Base-by-base conservation (phyloP, 2,329 filamentous ascomycete species). In the Orbilia quercus region DNA sequence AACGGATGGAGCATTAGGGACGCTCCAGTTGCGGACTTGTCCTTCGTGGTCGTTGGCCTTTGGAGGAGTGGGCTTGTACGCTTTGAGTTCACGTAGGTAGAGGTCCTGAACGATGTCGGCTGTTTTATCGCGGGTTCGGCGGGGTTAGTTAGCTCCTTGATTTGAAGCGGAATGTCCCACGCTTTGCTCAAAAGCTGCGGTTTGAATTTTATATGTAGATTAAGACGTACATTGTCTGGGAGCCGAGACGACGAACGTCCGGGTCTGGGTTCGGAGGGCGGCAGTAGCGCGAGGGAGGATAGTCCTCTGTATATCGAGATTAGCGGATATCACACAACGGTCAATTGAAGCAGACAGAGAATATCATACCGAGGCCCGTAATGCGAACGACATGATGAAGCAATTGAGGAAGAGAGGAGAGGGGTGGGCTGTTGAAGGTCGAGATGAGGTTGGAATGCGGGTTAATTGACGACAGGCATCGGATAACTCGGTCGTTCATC, bases 31-130 rank as follows among this genome's bases (percentile, higher is more conserved):
- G 82, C 95, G 91, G 79, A 98, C 95, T 79, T 96, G 90, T 81
- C 91, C 93, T 78, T 94, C 90, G 80, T 93, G 85, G 80, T 98
- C 95, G 79, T 88, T 87, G 76, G 92, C 86, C 86, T 97, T 96
- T 84, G 94, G 81, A 77, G 88, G 85, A 66, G 91, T 85, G 76
- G 89, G 85, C 88, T 98, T 98, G 90, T 96, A 98, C 83, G 88
- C 88, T 85, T 94, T 95, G 81, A 99, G 89, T 84, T 98, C 93
- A 82, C 90, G 90, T 79, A 99, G 89, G 87, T 99, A 99, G 81
- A 99, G 88, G 82, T 98, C 94, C 84, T 98, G 95, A 79, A 99
- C 91, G 80, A 96, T 88, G 83, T 99, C 95, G 88, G 91, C 95
- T 98, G 81, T 76, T n/a, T n/a, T 57, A 23, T 34, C 74, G 75